Percentiles rank a stretch among this genome's conserved stretches.
phyloP scores from a whole-genome alignment of 1,284 basidiomycete genomes.

The Tremellales sp. region DNA sequence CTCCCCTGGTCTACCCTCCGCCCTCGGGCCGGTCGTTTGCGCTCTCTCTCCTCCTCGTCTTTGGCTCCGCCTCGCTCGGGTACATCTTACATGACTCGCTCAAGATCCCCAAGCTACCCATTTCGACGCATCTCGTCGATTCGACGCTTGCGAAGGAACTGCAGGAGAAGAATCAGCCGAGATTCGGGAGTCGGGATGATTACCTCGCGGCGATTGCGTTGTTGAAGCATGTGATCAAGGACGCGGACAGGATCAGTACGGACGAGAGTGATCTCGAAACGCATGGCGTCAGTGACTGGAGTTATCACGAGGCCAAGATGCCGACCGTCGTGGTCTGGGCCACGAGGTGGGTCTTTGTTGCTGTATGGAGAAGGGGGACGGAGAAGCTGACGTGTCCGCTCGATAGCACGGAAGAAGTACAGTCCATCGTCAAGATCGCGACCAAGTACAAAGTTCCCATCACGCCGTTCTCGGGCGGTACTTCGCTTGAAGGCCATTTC shows the following conservation, averaged over 20 bases:
- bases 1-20: background rate
- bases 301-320: conserved; percentile 44
- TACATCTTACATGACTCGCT: conserved; percentile 13
- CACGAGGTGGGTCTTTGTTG: conserved; percentile 12
- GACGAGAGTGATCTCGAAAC: conserved; percentile 41
- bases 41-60: conserved; percentile 15
- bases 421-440: conserved; percentile 41
- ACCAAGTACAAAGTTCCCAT: conserved; percentile 43
- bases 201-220: conserved; percentile 40
- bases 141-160: conserved; percentile 24
- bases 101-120: conserved; percentile 5
- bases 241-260: conserved; percentile 36
- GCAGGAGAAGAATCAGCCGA: conserved; percentile 34
- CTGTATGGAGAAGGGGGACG: background rate
- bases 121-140: conserved; percentile 16
- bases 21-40: too few relatives aligned
- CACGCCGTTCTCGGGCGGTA: conserved; percentile 48
- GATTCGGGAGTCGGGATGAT: conserved; percentile 31
- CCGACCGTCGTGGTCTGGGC: conserved; percentile 50
- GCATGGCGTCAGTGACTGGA: conserved; percentile 48
- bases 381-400: too few relatives aligned
- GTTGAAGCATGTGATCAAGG: conserved; percentile 24
- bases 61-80: conserved; percentile 17
- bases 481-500: conserved; percentile 47
- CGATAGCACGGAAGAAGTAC: conserved; percentile 43